These are phyloP conservation scores for Rhynchosporium secalis DNA, from an alignment of 2,329 filamentous ascomycete species.

Conservation along the genomic window DNA sequence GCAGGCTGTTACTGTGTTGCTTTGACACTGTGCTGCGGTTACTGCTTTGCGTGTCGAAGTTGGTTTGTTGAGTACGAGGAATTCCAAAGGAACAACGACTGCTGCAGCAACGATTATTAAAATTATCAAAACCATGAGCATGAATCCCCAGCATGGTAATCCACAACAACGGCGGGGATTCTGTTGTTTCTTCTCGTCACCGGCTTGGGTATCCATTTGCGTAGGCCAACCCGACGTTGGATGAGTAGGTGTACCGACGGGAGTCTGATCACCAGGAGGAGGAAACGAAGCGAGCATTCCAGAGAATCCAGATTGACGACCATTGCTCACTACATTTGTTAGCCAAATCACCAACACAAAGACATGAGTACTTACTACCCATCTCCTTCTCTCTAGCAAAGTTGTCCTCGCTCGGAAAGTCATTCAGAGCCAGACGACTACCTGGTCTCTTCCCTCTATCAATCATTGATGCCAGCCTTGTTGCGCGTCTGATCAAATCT, in stretches of 20 bases:
- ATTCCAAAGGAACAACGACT: conserved; percentile 72
- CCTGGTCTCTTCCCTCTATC: conserved; percentile 72
- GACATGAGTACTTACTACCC: conserved; percentile 28
- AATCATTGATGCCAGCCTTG: conserved; percentile 80
- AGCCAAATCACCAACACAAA: conserved; percentile 1
- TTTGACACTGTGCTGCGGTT: conserved; percentile 51
- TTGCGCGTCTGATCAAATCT: conserved; percentile 87
- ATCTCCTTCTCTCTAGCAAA: conserved; percentile 32
- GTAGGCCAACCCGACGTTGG: conserved; percentile 41
- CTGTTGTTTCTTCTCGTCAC: conserved; percentile 19
- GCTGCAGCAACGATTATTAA: conserved; percentile 77
- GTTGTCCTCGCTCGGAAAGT: conserved; percentile 47
- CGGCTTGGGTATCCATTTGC: conserved; percentile 26
- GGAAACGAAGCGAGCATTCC: conserved; percentile 68
- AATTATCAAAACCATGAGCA: conserved; percentile 63
- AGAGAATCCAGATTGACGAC: conserved; percentile 44
- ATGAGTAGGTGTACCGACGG: conserved; percentile 43
- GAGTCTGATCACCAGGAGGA: conserved; percentile 55
- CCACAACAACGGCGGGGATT: conserved; percentile 70
- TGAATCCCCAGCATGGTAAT: conserved; percentile 75
- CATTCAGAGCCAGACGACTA: conserved; percentile 56
- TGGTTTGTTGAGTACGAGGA: conserved; percentile 59
- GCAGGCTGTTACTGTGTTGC: conserved; percentile 60
- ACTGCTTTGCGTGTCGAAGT: conserved; percentile 31
- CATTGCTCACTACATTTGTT: conserved; percentile 20